Evolutionary conservation across 1,284 basidiomycete genomes (phyloP), one percentile per base, ranked within the genome.

Genomic region (Microbotryomycetes sp.): DNA sequence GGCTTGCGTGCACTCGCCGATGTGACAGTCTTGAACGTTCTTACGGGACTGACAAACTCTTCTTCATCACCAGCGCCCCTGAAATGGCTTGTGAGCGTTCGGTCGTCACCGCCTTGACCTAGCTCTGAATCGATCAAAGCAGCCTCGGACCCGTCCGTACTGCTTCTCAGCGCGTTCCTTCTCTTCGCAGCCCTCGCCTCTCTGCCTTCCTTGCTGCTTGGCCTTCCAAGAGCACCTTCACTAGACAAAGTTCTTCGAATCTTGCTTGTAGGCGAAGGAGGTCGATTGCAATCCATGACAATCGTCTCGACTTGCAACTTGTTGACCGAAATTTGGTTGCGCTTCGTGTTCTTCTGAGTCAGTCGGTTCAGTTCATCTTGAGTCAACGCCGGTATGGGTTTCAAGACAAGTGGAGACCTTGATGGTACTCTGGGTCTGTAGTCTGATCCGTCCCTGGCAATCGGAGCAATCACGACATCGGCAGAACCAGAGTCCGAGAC

Each of bases 201-300:
- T 4, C 67, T 35, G 0, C 53, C 50, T 21, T 57, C 67, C 28
- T 62, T 62, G 9, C 48, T 61, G 1, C 49, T 50, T 16, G 58
- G 30, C 21, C 26, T 47, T 1, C 54, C 64, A 0, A 23, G 16
- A 15, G 15, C 31, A 0, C 59, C 51, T 18, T 62, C 54, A 2
- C 54, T 29, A 16, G 45, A 57, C 4, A 65, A 35, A 16, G 59
- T 55, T 13, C 58, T 64, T 3, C 71, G 68, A 27, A 72, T 66
- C 58, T 71, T 72, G 59, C 64, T 66, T 26, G 70, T 70, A 0
- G 71, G 71, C 6, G 61, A 64, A 16, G 71, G 68, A 6, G 71
- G 71, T 13, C 71, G 65, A 24, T 65, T 58, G 27, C 57, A 58
- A 18, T 70, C 63, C 49, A 70, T 55, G 47, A 54, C 52, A 52